Percentiles rank a stretch among this genome's conserved stretches.
Evolutionary conservation across 805 yeast species (phyloP).

Genomic region (Kodamaea kaohsiungensis): DNA sequence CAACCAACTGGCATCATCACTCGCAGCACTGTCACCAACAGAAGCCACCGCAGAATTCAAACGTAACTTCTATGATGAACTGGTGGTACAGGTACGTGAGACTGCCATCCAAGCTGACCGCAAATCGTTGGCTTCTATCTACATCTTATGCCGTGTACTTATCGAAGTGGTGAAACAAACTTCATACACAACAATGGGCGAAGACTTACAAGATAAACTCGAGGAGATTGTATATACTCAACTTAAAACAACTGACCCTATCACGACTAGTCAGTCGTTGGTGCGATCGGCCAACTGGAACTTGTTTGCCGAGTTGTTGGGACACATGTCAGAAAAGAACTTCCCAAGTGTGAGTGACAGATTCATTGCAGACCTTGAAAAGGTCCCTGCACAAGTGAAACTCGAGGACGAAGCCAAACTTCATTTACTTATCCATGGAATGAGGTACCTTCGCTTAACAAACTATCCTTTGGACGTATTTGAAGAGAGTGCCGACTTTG

Average conservation of each 20-base stretch:
- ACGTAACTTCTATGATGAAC: slow-evolving; percentile 31
- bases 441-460: slow-evolving; percentile 78
- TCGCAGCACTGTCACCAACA: background rate
- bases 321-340: slow-evolving; percentile 84
- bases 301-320: slow-evolving; percentile 82
- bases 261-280: slow-evolving; percentile 55
- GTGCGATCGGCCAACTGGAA: slow-evolving; percentile 94
- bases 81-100: slow-evolving; percentile 49
- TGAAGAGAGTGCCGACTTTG: slow-evolving; percentile 91
- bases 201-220: slow-evolving; percentile 75
- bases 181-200: slow-evolving; percentile 70
- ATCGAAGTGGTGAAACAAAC: slow-evolving; percentile 91
- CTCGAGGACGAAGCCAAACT: slow-evolving; percentile 54
- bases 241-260: slow-evolving; percentile 83
- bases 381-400: slow-evolving; percentile 50
- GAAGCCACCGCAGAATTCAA: slow-evolving; percentile 2
- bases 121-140: slow-evolving; percentile 83
- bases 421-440: slow-evolving; percentile 82
- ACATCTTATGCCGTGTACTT: slow-evolving; percentile 84
- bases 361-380: slow-evolving; percentile 90
- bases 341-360: slow-evolving; percentile 89
- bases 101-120: slow-evolving; percentile 83
- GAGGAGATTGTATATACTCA: slow-evolving; percentile 95
- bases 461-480: slow-evolving; percentile 86
- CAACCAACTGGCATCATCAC: slow-evolving; percentile 50